phyloP scores from a whole-genome alignment of 768 basidiomycete species.

The Lactarius trivialis region DNA sequence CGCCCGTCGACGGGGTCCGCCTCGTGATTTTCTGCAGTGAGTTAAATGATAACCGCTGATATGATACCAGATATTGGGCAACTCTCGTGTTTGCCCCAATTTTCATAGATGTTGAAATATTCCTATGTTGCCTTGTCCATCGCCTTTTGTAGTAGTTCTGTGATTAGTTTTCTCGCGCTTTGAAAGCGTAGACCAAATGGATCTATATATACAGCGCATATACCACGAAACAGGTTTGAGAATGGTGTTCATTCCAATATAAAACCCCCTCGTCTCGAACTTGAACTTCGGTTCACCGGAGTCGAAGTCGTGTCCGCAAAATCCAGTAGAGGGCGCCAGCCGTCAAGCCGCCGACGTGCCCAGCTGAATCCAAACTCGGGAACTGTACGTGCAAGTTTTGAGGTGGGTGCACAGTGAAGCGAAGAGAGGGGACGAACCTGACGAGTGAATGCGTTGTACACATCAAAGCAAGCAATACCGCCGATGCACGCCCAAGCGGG shows the following conservation, averaged over 20 bases:
- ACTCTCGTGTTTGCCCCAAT: background rate
- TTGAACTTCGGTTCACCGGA: background rate
- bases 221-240: background rate
- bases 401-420: background rate
- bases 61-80: background rate
- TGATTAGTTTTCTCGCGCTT: conserved; percentile 1
- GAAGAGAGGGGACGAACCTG: conserved; percentile 23
- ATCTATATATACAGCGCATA: background rate
- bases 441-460: conserved; percentile 35
- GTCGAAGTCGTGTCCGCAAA: conserved; percentile 8
- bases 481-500: conserved; percentile 72
- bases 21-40: background rate
- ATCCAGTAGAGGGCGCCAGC: conserved; percentile 18
- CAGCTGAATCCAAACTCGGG: conserved; percentile 13
- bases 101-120: background rate
- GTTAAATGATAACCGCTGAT: background rate
- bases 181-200: background rate
- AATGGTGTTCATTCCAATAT: background rate
- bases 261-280: background rate
- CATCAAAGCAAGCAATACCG: conserved; percentile 60
- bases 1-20: conserved; percentile 3
- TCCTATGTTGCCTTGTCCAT: background rate
- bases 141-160: background rate
- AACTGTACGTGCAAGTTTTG: background rate
- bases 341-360: conserved; percentile 18